Conservation (phyloP, 768 basidiomycete genomes). For the Rhizopogon vesiculosus region DNA sequence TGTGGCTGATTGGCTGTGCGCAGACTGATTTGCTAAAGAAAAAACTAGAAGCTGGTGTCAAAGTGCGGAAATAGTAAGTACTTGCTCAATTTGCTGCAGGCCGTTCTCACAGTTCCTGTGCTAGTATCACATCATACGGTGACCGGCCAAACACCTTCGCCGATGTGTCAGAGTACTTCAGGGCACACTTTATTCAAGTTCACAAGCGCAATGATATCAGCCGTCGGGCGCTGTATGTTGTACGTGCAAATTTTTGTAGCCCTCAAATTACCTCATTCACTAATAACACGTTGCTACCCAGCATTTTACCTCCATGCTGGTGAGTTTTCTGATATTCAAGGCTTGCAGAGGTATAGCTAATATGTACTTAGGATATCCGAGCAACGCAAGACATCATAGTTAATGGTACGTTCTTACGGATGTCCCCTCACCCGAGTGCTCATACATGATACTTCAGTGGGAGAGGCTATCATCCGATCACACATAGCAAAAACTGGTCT, state of each 20-base stretch:
- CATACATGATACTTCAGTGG: conserved; percentile 35
- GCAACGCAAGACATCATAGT: conserved; percentile 64
- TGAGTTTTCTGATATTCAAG: conserved; percentile 22
- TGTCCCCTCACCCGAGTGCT: not conserved
- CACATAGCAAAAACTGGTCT: conserved; percentile 54
- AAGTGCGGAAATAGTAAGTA: conserved; percentile 74
- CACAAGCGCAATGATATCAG: conserved; percentile 62
- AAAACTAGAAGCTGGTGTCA: conserved; percentile 64
- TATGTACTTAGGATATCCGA: conserved; percentile 47
- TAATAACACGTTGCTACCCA: conserved; percentile 17
- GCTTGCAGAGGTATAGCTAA: not conserved
- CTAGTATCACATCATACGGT: conserved; percentile 74
- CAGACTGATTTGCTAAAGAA: conserved; percentile 70
- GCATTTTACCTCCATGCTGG: conserved; percentile 74
- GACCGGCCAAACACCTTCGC: conserved; percentile 68
- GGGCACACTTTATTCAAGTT: conserved; percentile 77
- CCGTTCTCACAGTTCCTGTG: not conserved
- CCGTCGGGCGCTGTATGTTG: conserved; percentile 58
- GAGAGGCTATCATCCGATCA: conserved; percentile 62
- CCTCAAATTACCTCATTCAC: not conserved
- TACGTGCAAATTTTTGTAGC: conserved; percentile 32
- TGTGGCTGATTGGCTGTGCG: conserved; percentile 6
- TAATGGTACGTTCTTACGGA: conserved; percentile 39
- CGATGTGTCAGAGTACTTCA: conserved; percentile 73
- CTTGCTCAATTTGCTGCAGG: conserved; percentile 3